A percentile compares a stretch with the other conserved stretches of the same genome.
Conservation (phyloP, 2,329 filamentous ascomycete genomes). For the Grosmannia penicillata region DNA sequence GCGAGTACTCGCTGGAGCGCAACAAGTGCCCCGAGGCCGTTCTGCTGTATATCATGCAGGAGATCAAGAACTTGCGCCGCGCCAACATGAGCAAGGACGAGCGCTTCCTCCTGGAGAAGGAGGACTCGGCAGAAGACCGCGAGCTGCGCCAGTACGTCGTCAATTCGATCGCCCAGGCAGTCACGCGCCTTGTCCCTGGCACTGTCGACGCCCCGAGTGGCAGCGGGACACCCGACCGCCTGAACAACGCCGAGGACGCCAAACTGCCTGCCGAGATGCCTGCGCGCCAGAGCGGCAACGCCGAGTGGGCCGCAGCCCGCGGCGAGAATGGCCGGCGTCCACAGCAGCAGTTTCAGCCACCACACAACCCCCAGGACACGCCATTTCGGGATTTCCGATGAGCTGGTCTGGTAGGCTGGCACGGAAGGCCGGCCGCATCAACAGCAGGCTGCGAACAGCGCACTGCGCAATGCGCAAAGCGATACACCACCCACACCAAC, state of each 20-base stretch:
- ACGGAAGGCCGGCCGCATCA: too few species aligned
- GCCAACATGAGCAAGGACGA: slow-evolving; percentile 76
- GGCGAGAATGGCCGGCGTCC: slow-evolving; percentile 18
- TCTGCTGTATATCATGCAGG: slow-evolving; percentile 77
- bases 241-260: slow-evolving; percentile 32
- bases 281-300: slow-evolving; percentile 22
- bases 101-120: slow-evolving; percentile 65
- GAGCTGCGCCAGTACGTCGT: slow-evolving; percentile 64
- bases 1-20: slow-evolving; percentile 57
- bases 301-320: slow-evolving; percentile 21
- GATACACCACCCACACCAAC: too few species aligned
- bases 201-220: slow-evolving; percentile 13
- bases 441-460: too few species aligned
- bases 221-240: slow-evolving; percentile 10
- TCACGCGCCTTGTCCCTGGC: slow-evolving; percentile 51
- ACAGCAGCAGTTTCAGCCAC: slow-evolving; percentile 9
- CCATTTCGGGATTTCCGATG: slow-evolving; percentile 8
- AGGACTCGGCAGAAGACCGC: slow-evolving; percentile 60
- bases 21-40: slow-evolving; percentile 78
- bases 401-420: too few species aligned
- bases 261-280: slow-evolving; percentile 47
- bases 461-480: too few species aligned
- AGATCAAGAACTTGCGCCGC: slow-evolving; percentile 75
- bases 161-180: slow-evolving; percentile 56
- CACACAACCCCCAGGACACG: slow-evolving; percentile 11